Evolutionary conservation across 2,329 filamentous ascomycete genomes (phyloP), one percentile per base, ranked within the genome.

Genomic region (Pseudomassariella vexata): DNA sequence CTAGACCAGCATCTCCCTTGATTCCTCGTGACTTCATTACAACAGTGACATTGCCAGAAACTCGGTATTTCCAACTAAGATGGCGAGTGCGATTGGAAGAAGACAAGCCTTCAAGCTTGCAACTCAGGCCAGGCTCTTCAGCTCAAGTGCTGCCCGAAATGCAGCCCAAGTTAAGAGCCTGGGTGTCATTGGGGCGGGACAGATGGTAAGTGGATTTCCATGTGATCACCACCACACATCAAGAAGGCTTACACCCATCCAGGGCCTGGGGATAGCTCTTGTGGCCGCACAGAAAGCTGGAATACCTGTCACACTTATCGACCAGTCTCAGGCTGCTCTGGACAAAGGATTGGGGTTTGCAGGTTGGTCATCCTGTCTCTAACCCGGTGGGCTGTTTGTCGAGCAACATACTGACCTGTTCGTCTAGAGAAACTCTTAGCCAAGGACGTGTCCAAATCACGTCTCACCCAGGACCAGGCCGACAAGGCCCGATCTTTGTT

Each of bases 191-290:
- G 92, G 92, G 45, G 89, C 90, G 32, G 92, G 92, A 18, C 92
- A 96, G 59, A 95, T 96, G 89, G 89, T 94, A 62, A 53, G 70
- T 34, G 26, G 17, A 21, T 48, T 49, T 36, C 44, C 60, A 66
- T 61, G 60, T 59, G 55, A 63, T 44, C 16, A 26, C 4, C 23
- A 21, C 23, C 33, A 27, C 28, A 34, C 42, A 32, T 38, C 32
- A 22, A 39, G 35, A 45, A 48, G 24, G 54, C 53, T 55, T 37
- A 46, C 35, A 39, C 3, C 19, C 28, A 30, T 19, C 21, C 48
- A 96, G 90, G 92, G 92, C 38, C 68, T 98, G 26, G 92, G 92
- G 38, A 98, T 98, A 57, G 92, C 92, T 30, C 77, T 98, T 11
- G 90, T 98, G 28, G 92, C 90, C 30, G 87, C 90, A 25, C 80